Percentiles rank a stretch among this genome's conserved stretches.
Evolutionary conservation across 768 basidiomycete species (phyloP).

Genomic region (Suillus ampliporus): DNA sequence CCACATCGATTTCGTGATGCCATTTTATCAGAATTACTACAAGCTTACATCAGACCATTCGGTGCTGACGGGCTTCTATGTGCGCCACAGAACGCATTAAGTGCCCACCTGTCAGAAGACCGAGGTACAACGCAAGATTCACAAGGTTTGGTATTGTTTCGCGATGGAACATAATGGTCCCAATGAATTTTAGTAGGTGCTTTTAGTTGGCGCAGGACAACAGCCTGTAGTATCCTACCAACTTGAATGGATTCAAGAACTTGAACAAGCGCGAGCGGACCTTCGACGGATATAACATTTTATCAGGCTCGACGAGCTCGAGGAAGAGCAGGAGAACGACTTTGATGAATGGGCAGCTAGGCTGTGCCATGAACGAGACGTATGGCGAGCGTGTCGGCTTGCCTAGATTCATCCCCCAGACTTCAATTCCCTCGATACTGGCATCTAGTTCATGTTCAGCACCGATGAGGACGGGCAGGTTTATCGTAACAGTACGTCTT

Average conservation of each 20-base stretch:
- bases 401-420: no score
- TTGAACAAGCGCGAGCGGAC: slow-evolving; percentile 77
- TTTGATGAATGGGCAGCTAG: no score
- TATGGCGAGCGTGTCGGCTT: slow-evolving; percentile 69
- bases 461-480: slow-evolving; percentile 95
- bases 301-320: no score
- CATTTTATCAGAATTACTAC: no score
- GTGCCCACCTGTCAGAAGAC: slow-evolving; percentile 79
- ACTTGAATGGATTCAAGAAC: slow-evolving; percentile 63
- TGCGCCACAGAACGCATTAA: slow-evolving; percentile 71
- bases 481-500: slow-evolving; percentile 85
- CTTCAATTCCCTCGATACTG: no score
- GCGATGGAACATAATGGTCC: not conserved
- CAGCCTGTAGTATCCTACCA: slow-evolving; percentile 67
- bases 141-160: slow-evolving; percentile 66
- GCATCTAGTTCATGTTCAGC: no score
- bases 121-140: slow-evolving; percentile 71
- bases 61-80: no score
- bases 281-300: slow-evolving; percentile 41
- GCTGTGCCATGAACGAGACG: no score
- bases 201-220: slow-evolving; percentile 69
- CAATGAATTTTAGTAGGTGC: slow-evolving; percentile 4
- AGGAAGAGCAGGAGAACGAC: no score
- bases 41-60: no score
- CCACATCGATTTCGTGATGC: no score